phyloP scores from a whole-genome alignment of 495 filamentous ascomycete genomes.

The Apiosordaria backusii region DNA sequence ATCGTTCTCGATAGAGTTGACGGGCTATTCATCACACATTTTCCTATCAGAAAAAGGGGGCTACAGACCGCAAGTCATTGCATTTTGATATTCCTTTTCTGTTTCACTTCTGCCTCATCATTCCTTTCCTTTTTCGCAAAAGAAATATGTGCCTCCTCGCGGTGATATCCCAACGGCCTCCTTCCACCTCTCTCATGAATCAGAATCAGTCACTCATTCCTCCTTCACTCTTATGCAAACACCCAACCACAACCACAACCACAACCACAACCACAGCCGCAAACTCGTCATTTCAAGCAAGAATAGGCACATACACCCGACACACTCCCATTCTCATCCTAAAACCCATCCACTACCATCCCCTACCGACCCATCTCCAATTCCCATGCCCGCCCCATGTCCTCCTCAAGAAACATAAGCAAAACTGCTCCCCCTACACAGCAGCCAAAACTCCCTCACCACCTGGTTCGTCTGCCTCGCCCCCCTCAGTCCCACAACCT shows the following conservation, averaged over 20 bases:
- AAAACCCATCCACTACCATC: no score
- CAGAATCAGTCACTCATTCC: not conserved
- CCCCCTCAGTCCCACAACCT: conserved; percentile 47
- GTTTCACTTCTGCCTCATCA: no score
- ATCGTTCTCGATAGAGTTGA: no score
- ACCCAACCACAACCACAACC: not conserved
- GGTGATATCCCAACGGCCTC: no score
- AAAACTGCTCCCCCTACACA: conserved; percentile 20
- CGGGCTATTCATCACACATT: no score
- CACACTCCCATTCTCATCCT: no score
- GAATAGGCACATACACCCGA: no score
- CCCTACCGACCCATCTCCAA: not conserved
- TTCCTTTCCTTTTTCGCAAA: no score
- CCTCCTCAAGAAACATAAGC: conserved; percentile 23
- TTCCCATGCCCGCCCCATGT: not conserved
- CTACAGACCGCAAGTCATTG: no score
- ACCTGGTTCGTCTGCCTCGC: conserved; percentile 24
- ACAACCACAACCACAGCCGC: not conserved
- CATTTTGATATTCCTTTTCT: no score
- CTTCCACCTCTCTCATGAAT: not conserved
- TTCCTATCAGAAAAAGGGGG: no score
- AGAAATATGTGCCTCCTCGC: no score
- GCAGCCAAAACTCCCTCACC: conserved; percentile 30
- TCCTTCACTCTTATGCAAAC: not conserved
- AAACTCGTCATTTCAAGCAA: not conserved